Base-by-base conservation (phyloP, 2,329 filamentous ascomycete species). In the Davidsoniella neocaledoniae region DNA sequence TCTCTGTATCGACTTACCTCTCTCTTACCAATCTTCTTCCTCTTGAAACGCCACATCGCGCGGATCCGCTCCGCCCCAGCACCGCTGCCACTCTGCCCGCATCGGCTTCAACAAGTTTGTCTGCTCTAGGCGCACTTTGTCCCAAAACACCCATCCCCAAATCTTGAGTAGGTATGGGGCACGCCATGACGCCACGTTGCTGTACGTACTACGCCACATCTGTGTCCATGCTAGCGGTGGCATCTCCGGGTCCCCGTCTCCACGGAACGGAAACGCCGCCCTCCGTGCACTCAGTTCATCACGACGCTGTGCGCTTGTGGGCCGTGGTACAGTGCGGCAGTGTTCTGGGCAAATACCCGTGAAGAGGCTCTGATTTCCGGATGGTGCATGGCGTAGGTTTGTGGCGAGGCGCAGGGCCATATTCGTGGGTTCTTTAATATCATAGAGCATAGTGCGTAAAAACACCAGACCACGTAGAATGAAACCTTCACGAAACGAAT, bases 81-180 rank as follows among this genome's bases (percentile, higher is more conserved):
- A 25, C 9, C 48, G 38, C 21, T 47, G 46, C 51, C 51, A 53
- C 19, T 53, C 51, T 5, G 29, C 38, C 12, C 38, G 26, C 29
- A 53, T 49, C 17, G 17, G 25, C 29, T 25, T 26, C 39, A 49
- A 19, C 21, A 53, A 29, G 5, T 48, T 43, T 7, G 47, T 38
- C 16, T 17, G 23, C 19, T 47, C 43, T 2, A 53, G 38, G 3
- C 43, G 46, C n/a, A 33, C 39, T 2, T 40, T 33, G 39, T 53
- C 51, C 51, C 51, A 50, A 44, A 53, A 50, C 10, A 44, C 40
- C 51, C 51, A 53, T 4, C 51, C 51, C 51, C 48, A 53, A 4
- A 53, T 53, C 47, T 53, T 53, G 7, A 53, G 29, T 14, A 25
- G 23, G 17, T 50, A 50, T 26, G 51, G 51, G 4, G 50, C 43